Evolutionary conservation across 306 rosid species (phyloP), one percentile per base, ranked within the genome.

Genomic region (Argentina anserina): DNA sequence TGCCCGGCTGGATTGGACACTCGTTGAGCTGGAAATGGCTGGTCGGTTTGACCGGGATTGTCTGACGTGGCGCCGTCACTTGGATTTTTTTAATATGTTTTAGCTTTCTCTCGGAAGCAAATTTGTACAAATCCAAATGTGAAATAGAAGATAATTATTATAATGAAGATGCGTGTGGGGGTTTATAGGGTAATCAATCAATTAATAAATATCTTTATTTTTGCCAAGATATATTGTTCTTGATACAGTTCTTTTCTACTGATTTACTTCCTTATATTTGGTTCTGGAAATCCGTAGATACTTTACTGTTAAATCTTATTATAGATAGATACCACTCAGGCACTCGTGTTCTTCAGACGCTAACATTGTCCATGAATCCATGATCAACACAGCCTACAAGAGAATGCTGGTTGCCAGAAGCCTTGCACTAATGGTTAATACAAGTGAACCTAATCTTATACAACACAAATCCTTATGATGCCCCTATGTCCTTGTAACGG

Each of bases 1-100:
- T 56, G 67, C 67, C 20, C 15, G 88, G 89, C 67, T 72, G 85
- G 80, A 72, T 23, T 71, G 63, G 53, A 65, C 60, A 66, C 62
- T 40, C 70, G 20, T 40, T 84, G 84, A 79, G 86, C 80, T 87
- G 87, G 75, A 21, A 58, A 12, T 0, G 1, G 55, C 7, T 10
- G 21, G 49, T 67, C 13, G 37, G 37, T 58, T 49, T 67, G 78
- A 77, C 73, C 59, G 47, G 50, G 78, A 81, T 72, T 72, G 78
- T 53, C 61, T 59, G 58, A 70, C 71, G 55, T 69, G 73, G 68
- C 83, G 86, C 84, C 83, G 67, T 37, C 68, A 7, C 46, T 21
- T 55, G n/a, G 1, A 3, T 14, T 25, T 75, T 23, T 3, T 53
- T 42, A 6, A 15, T 70, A n/a, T 45, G 20, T 34, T 21, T 31